A percentile compares a stretch with the other conserved stretches of the same genome.
phyloP scores from a whole-genome alignment of 2,329 filamentous ascomycete genomes.

The Chaetomiaceae sp. region DNA sequence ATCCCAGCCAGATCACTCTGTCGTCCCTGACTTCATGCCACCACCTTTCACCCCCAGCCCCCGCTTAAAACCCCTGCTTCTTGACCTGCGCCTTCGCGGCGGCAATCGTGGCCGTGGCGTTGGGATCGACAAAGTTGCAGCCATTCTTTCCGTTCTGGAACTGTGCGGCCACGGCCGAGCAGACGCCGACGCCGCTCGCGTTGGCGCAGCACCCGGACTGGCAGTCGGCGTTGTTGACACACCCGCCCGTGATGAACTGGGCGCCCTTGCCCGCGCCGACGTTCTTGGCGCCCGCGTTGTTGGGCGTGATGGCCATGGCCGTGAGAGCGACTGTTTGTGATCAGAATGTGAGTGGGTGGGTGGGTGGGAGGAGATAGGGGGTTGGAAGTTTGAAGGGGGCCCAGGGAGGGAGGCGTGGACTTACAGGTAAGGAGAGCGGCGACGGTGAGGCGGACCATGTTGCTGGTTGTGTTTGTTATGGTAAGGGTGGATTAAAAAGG shows the following conservation, averaged over 20 bases:
- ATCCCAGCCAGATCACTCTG: too few species aligned
- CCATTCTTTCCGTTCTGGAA: conserved; percentile 34
- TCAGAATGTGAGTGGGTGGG: background rate
- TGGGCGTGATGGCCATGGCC: conserved; percentile 29
- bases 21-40: too few species aligned
- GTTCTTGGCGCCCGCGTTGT: conserved; percentile 30
- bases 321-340: conserved; percentile 29
- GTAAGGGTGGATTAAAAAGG: background rate
- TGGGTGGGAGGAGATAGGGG: too few species aligned
- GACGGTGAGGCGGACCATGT: conserved; percentile 31
- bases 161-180: conserved; percentile 30
- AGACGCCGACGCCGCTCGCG: conserved; percentile 29
- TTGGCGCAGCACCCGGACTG: conserved; percentile 29
- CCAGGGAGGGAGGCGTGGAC: background rate
- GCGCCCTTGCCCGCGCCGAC: conserved; percentile 28
- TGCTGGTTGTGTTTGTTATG: conserved; percentile 11
- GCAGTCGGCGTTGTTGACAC: conserved; percentile 31
- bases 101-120: conserved; percentile 29
- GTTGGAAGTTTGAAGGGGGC: background rate
- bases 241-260: conserved; percentile 35
- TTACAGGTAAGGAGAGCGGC: conserved; percentile 28
- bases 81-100: conserved; percentile 31
- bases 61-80: conserved; percentile 29
- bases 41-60: too few species aligned
- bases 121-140: conserved; percentile 32